Conservation (phyloP, 2,329 filamentous ascomycete genomes). For the Aspergillus sclerotialis region DNA sequence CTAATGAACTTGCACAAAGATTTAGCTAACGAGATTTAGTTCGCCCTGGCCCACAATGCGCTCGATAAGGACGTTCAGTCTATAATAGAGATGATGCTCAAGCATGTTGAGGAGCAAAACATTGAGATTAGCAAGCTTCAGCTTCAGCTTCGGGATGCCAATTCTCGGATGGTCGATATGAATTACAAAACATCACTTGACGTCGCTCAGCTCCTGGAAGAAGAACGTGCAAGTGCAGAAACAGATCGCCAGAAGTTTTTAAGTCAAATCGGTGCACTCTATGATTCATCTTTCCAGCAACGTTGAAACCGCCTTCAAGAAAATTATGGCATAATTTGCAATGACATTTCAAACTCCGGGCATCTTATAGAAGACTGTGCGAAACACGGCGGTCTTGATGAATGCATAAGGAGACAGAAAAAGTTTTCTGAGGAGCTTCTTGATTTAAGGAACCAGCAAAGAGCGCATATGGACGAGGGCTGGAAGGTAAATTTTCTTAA, state of each 20-base stretch:
- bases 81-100: constrained; percentile 74
- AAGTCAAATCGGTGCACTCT: constrained; percentile 66
- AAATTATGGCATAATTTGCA: constrained; percentile 56
- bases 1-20: constrained; percentile 80
- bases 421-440: constrained; percentile 64
- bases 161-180: constrained; percentile 59
- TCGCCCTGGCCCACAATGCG: constrained; percentile 75
- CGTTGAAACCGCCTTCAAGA: constrained; percentile 66
- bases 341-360: constrained; percentile 59
- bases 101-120: constrained; percentile 68
- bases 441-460: constrained; percentile 68
- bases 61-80: constrained; percentile 80
- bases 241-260: constrained; percentile 69
- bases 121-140: constrained; percentile 67
- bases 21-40: constrained; percentile 66
- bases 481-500: constrained; percentile 61
- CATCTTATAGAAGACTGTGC: constrained; percentile 60
- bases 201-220: constrained; percentile 63
- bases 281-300: constrained; percentile 64
- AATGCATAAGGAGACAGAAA: constrained; percentile 64
- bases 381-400: constrained; percentile 63
- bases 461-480: constrained; percentile 75
- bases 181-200: constrained; percentile 60
- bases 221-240: constrained; percentile 67
- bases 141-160: constrained; percentile 64